These are phyloP conservation scores for Filobasidium floriforme DNA, from an alignment of 768 basidiomycete genomes.

Conservation along the genomic window DNA sequence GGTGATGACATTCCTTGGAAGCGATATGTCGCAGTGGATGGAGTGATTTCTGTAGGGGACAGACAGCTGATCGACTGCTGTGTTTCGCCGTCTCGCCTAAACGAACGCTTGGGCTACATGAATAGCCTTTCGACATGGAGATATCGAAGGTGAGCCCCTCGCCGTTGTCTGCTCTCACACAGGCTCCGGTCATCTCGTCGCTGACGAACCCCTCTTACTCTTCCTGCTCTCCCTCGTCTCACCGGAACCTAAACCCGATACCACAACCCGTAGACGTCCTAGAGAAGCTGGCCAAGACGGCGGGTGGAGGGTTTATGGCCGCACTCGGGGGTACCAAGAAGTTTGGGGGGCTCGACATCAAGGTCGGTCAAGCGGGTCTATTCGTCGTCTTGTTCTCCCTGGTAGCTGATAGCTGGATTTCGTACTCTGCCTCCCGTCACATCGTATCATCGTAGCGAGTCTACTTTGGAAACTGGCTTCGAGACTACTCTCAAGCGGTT, in stretches of 20 bases:
- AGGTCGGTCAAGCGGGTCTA: slow-evolving; percentile 59
- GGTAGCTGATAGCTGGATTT: not conserved
- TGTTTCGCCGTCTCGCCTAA: no score
- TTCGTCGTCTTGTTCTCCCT: slow-evolving; percentile 46
- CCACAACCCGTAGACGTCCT: slow-evolving; percentile 48
- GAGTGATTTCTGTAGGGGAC: no score
- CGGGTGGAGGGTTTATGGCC: slow-evolving; percentile 55
- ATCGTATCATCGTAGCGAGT: not conserved
- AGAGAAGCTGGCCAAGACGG: slow-evolving; percentile 55
- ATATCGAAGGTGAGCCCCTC: slow-evolving; percentile 54
- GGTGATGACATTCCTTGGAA: no score
- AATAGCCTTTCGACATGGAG: slow-evolving; percentile 76
- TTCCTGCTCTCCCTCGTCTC: not conserved
- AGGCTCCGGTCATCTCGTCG: no score
- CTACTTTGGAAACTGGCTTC: slow-evolving; percentile 51
- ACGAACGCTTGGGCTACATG: no score
- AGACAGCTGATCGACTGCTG: no score
- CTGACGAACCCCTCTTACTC: not conserved
- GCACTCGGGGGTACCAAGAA: slow-evolving; percentile 54
- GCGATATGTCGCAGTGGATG: no score
- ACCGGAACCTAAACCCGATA: not conserved
- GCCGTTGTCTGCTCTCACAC: not conserved
- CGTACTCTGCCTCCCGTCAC: not conserved
- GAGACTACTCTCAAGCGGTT: slow-evolving; percentile 80
- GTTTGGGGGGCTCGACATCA: slow-evolving; percentile 72